Evolutionary conservation across 2,329 filamentous ascomycete genomes (phyloP).

Genomic region (Epichloe gansuensis): DNA sequence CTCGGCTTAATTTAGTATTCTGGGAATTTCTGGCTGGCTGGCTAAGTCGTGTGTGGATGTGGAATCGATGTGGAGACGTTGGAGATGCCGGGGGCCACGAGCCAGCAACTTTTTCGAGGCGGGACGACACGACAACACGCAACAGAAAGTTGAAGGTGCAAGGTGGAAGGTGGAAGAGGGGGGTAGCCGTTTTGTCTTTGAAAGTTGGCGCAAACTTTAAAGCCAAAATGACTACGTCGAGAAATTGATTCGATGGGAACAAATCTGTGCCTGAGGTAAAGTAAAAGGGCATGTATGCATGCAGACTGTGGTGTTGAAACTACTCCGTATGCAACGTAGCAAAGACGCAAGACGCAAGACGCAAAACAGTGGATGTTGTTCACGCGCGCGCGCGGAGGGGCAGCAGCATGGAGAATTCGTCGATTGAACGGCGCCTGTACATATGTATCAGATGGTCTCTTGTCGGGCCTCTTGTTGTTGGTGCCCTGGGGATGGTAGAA

Average conservation of each 20-base stretch:
- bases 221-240: not conserved
- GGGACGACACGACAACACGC: not conserved
- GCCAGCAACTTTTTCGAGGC: not conserved
- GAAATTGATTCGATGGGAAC: not conserved
- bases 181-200: not conserved
- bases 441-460: not conserved
- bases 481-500: not conserved
- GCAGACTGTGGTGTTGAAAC: not conserved
- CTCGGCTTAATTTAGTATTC: not conserved
- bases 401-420: not conserved
- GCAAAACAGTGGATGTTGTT: not conserved
- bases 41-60: not conserved
- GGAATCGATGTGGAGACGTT: conserved; percentile 2
- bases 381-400: not conserved
- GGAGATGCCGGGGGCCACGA: not conserved
- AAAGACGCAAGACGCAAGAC: not conserved
- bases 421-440: not conserved
- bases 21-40: not conserved
- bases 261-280: not conserved
- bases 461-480: not conserved
- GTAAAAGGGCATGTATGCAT: too few relatives aligned
- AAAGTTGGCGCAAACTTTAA: not conserved
- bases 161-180: not conserved
- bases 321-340: too few relatives aligned
- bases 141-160: not conserved